Base-by-base conservation (phyloP, 345 rosid species). In the Salix udensis region DNA sequence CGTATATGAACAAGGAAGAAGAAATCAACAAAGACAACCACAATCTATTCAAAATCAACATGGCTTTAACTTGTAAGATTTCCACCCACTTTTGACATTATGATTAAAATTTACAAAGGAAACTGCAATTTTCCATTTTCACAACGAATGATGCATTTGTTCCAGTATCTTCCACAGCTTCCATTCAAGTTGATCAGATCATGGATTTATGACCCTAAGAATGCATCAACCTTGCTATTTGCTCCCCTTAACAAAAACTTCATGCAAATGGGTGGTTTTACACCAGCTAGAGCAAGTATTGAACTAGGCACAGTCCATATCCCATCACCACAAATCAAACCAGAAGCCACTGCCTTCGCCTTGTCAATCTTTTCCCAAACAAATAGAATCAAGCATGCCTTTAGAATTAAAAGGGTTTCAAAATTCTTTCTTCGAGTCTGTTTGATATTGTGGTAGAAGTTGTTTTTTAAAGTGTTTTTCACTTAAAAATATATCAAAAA, bases 341-440 rank as follows among this genome's bases (percentile, higher is more conserved):
- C 87, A 14, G 88, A 86, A 44, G 87, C 87, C 9, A 86, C 69
- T 1, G 85, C 83, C 46, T 76, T 82, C n/a, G 68, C 71, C 76
- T 82, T 84, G 82, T 80, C 60, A 0, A 77, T 15, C 28, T 40
- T 76, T 65, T 78, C 81, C 87, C 89, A 86, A 3, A 80, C 62
- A 30, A 80, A 82, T 69, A 82, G 52, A 2, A 87, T 70, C 74
- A 79, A 53, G 11, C 76, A 26, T 26, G 26, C 26, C 26, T 26
- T 26, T 26, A 26, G 26, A 26, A 26, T 26, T 26, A 26, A 26
- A 26, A 26, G 26, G 26, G 26, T 26, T 26, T 26, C 26, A 0
- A 26, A 26, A 26, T 26, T 26, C 26, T 26, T 26, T 26, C 26
- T 26, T 26, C 1, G 26, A 26, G 26, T 26, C 26, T 26, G 26